Conservation (phyloP, 208 protist species). For the Wallacemonas sp. region DNA sequence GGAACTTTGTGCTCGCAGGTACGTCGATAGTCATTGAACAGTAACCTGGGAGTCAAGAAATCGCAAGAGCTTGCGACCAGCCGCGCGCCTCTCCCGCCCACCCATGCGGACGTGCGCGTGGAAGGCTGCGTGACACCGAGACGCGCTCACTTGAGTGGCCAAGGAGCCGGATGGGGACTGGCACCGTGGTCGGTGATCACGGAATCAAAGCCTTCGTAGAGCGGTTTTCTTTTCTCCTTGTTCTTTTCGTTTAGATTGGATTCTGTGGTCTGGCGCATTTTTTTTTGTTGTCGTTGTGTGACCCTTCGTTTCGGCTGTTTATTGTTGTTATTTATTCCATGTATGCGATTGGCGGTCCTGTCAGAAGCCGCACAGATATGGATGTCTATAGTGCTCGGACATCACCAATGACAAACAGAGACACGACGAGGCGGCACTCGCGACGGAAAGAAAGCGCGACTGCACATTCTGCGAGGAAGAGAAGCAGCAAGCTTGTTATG, state of each 20-base stretch:
- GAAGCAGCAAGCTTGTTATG: not conserved
- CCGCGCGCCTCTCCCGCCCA: too few species aligned
- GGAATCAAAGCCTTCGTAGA: too few species aligned
- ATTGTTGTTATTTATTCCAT: not conserved
- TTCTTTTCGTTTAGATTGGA: not conserved
- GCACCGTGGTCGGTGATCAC: too few species aligned
- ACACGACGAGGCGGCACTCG: too few species aligned
- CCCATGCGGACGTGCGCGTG: too few species aligned
- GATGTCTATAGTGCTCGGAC: too few species aligned
- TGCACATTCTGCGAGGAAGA: too few species aligned
- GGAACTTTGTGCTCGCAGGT: conserved; percentile 87
- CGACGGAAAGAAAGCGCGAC: too few species aligned
- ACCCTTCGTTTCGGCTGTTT: not conserved
- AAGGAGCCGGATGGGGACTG: too few species aligned
- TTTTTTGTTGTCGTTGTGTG: conserved; percentile 3
- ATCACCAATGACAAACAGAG: not conserved
- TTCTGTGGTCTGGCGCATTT: not conserved
- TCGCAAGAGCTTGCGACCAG: too few species aligned
- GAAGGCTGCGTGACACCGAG: too few species aligned
- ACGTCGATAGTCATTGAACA: conserved; percentile 85
- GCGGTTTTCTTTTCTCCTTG: conserved; percentile 5
- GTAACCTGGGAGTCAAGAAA: conserved; percentile 17
- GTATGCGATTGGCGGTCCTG: not conserved
- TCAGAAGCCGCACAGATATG: not conserved
- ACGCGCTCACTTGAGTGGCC: too few species aligned